These are phyloP conservation scores for Aspergillus nanangensis DNA, from an alignment of 495 filamentous ascomycete genomes.

Conservation along the genomic window DNA sequence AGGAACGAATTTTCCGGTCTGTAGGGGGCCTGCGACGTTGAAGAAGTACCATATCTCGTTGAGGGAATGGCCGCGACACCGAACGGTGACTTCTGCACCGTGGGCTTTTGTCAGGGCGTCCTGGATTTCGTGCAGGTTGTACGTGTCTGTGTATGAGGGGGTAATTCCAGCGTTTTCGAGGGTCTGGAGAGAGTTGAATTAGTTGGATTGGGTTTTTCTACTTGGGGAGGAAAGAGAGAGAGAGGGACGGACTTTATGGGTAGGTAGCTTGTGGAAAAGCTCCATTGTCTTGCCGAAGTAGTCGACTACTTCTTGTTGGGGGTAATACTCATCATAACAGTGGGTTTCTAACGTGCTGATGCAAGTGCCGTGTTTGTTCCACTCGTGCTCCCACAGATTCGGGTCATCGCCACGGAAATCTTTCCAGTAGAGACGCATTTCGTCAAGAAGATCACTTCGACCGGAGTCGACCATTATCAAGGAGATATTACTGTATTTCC, in stretches of 20 bases:
- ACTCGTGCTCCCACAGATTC: slow-evolving; percentile 80
- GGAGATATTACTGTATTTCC: slow-evolving; percentile 68
- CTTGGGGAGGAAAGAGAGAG: neutral
- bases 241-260: slow-evolving; percentile 32
- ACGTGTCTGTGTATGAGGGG: slow-evolving; percentile 43
- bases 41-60: slow-evolving; percentile 86
- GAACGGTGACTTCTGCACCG: slow-evolving; percentile 63
- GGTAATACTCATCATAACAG: slow-evolving; percentile 67
- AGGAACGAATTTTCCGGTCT: slow-evolving; percentile 70
- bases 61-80: slow-evolving; percentile 56
- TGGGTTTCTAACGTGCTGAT: slow-evolving; percentile 58
- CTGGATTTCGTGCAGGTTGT: slow-evolving; percentile 59
- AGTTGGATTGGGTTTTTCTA: neutral
- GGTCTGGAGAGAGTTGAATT: slow-evolving; percentile 19
- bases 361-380: slow-evolving; percentile 74
- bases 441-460: slow-evolving; percentile 56
- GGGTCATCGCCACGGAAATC: slow-evolving; percentile 60
- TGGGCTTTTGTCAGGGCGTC: slow-evolving; percentile 57
- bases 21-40: slow-evolving; percentile 71
- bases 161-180: slow-evolving; percentile 45
- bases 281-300: slow-evolving; percentile 56
- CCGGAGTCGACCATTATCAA: slow-evolving; percentile 59
- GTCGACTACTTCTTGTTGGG: slow-evolving; percentile 57
- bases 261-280: slow-evolving; percentile 41
- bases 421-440: slow-evolving; percentile 81